Percentiles rank a stretch among this genome's conserved stretches.
Conservation (phyloP, 2,329 filamentous ascomycete genomes). For the Verticillium isaacii region DNA sequence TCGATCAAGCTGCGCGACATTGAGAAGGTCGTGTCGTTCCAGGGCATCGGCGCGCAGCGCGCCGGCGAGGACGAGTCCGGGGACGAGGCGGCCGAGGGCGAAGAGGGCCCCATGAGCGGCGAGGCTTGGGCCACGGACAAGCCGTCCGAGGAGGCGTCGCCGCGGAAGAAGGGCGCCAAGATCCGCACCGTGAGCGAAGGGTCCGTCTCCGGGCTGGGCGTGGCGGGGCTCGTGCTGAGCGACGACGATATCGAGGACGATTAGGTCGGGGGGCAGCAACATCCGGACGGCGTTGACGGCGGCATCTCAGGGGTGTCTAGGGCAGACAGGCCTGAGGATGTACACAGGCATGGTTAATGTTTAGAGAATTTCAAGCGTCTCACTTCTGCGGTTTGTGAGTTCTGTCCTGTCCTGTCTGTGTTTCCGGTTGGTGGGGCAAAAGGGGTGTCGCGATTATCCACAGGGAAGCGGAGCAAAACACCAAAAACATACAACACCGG, state of each 20-base stretch:
- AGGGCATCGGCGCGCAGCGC: slow-evolving; percentile 44
- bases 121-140: slow-evolving; percentile 60
- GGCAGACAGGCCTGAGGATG: too few species aligned
- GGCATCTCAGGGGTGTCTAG: background rate
- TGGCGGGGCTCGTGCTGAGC: slow-evolving; percentile 67
- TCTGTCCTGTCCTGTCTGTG: too few species aligned
- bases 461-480: too few species aligned
- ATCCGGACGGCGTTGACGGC: background rate
- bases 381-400: too few species aligned
- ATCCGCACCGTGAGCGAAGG: slow-evolving; percentile 27
- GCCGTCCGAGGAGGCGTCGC: slow-evolving; percentile 48
- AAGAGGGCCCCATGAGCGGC: slow-evolving; percentile 24
- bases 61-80: slow-evolving; percentile 40
- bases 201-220: slow-evolving; percentile 37
- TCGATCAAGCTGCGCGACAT: slow-evolving; percentile 49
- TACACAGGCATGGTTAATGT: too few species aligned
- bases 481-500: background rate
- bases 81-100: slow-evolving; percentile 37
- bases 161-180: slow-evolving; percentile 39
- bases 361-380: too few species aligned
- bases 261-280: background rate
- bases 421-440: too few species aligned
- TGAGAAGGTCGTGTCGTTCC: slow-evolving; percentile 64
- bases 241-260: slow-evolving; percentile 81
- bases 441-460: too few species aligned